Evolutionary conservation across 768 basidiomycete genomes (phyloP).

Genomic region (Vararia minispora): DNA sequence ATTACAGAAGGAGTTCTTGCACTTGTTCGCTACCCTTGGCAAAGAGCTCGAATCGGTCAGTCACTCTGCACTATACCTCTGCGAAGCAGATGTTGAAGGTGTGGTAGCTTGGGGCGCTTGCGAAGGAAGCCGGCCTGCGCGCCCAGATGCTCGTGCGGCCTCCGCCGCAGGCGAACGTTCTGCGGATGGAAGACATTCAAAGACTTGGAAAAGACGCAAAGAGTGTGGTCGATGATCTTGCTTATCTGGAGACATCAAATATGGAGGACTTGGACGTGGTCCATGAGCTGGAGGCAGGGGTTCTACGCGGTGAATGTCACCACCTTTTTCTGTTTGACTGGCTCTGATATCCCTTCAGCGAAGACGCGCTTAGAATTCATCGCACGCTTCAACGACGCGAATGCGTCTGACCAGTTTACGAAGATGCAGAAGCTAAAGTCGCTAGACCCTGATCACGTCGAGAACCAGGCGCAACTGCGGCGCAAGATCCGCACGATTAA

Average conservation of each 20-base stretch:
- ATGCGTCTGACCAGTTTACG: constrained; percentile 63
- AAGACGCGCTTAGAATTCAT: constrained; percentile 80
- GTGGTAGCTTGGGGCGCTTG: constrained; percentile 33
- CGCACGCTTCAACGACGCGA: constrained; percentile 65
- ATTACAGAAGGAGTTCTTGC: constrained; percentile 54
- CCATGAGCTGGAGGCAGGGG: constrained; percentile 47
- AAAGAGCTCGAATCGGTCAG: constrained; percentile 53
- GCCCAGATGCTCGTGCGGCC: too few relatives aligned
- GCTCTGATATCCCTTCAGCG: constrained; percentile 31
- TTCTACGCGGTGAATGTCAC: constrained; percentile 53
- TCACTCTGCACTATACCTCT: constrained; percentile 6
- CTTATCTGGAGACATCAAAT: constrained; percentile 31
- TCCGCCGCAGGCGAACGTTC: too few relatives aligned
- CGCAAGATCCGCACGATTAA: constrained; percentile 39
- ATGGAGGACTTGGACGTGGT: constrained; percentile 30
- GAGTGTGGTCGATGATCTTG: constrained; percentile 40
- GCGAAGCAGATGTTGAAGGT: not conserved
- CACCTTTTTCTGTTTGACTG: not conserved
- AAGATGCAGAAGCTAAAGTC: constrained; percentile 31
- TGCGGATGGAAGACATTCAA: constrained; percentile 40
- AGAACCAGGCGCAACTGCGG: constrained; percentile 69
- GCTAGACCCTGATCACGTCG: constrained; percentile 71
- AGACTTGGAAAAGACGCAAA: constrained; percentile 40
- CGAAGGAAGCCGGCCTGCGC: constrained; percentile 26
- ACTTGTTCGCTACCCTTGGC: constrained; percentile 34